phyloP scores from a whole-genome alignment of 2,329 filamentous ascomycete species.

The Epichloe festucae region DNA sequence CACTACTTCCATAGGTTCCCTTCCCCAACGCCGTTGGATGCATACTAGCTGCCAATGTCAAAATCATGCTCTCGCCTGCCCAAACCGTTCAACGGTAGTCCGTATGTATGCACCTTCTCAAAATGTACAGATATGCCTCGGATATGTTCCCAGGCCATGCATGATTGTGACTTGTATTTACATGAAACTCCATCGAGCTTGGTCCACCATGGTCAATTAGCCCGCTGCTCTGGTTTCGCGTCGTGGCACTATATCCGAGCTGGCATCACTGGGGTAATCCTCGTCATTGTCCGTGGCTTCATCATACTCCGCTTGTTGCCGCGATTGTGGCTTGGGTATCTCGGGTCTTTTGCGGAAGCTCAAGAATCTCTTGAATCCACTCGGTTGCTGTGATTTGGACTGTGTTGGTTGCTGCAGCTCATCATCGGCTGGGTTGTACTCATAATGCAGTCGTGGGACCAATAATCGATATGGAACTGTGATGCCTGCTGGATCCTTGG shows the following conservation, averaged over 20 bases:
- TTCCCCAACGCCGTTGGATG: not conserved
- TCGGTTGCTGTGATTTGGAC: constrained; percentile 17
- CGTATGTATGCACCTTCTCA: not conserved
- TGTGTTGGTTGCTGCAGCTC: constrained; percentile 10
- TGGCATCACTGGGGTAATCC: constrained; percentile 6
- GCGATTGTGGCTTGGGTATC: constrained; percentile 6
- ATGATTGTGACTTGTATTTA: too few relatives aligned
- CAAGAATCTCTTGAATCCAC: constrained; percentile 31
- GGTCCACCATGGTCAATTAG: not conserved
- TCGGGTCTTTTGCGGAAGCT: constrained; percentile 28
- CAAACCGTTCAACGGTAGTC: not conserved
- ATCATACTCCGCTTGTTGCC: constrained; percentile 11
- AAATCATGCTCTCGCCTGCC: not conserved
- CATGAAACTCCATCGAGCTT: not conserved
- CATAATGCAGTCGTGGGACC: constrained; percentile 62
- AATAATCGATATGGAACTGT: constrained; percentile 80
- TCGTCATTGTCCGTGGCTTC: constrained; percentile 14
- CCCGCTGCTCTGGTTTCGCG: not conserved
- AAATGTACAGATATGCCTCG: too few relatives aligned
- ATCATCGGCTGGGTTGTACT: constrained; percentile 32
- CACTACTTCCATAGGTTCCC: not conserved
- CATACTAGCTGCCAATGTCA: not conserved
- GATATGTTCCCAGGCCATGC: too few relatives aligned
- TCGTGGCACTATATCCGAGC: constrained; percentile 4
- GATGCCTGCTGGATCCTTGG: constrained; percentile 73